Evolutionary conservation across 164 flowering plant genomes (phyloP).

Genomic region (Annona squamosa): DNA sequence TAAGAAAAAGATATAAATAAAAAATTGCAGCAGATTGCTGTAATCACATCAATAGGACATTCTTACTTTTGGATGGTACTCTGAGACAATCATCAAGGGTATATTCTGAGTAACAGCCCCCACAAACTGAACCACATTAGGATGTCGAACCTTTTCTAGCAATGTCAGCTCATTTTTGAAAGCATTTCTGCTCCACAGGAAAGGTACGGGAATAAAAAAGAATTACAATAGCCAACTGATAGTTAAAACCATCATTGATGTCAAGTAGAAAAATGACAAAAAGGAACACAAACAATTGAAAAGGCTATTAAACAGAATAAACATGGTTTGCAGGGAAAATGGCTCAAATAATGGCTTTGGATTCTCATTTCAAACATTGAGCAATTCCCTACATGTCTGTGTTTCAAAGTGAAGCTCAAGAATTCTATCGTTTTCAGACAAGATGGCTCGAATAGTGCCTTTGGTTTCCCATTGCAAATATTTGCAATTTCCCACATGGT

Average conservation of each 20-base stretch:
- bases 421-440: neutral
- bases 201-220: neutral
- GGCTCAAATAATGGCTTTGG: too few relatives aligned
- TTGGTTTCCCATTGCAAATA: too few relatives aligned
- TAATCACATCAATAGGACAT: neutral
- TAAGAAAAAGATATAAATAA: neutral
- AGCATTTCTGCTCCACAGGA: constrained; percentile 44
- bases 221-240: neutral
- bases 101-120: constrained; percentile 98
- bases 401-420: neutral
- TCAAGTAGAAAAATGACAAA: neutral
- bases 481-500: too few relatives aligned
- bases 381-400: neutral
- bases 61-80: constrained; percentile 79
- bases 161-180: constrained; percentile 67
- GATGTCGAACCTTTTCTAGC: constrained; percentile 85
- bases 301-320: too few relatives aligned
- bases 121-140: constrained; percentile 94
- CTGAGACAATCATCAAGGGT: constrained; percentile 96
- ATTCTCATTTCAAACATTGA: too few relatives aligned
- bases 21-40: neutral
- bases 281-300: neutral
- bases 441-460: too few relatives aligned
- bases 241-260: neutral
- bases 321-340: too few relatives aligned